phyloP scores from a whole-genome alignment of 1,284 basidiomycete genomes.

The Cryptococcus sp. region DNA sequence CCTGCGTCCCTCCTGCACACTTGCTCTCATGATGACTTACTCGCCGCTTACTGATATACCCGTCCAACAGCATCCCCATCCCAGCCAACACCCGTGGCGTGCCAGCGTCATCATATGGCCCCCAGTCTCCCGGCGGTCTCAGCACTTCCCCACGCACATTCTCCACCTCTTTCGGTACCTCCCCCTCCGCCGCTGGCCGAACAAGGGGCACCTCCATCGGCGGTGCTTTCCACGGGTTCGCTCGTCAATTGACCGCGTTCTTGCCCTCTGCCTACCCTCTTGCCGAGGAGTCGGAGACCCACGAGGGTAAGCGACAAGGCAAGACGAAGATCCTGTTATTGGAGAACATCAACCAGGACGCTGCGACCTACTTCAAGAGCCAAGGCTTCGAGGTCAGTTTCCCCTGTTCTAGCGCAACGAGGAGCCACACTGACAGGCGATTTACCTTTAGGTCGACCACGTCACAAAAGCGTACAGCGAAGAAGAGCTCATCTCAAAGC shows the following conservation, averaged over 20 bases:
- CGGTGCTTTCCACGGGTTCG: conserved; percentile 22
- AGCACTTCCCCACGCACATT: conserved; percentile 31
- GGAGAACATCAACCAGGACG: conserved; percentile 94
- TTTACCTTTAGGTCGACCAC: conserved; percentile 79
- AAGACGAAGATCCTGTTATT: conserved; percentile 68
- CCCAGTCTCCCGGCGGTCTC: conserved; percentile 28
- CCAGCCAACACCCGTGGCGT: conserved; percentile 51
- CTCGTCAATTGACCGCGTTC: conserved; percentile 51
- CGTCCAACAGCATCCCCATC: conserved; percentile 48
- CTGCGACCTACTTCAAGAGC: conserved; percentile 75
- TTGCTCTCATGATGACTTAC: neutral
- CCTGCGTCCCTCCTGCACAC: no score
- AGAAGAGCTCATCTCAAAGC: conserved; percentile 85
- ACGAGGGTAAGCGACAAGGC: conserved; percentile 37
- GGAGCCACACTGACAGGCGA: neutral
- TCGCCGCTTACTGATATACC: neutral
- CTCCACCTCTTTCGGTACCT: conserved; percentile 25
- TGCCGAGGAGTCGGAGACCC: conserved; percentile 28
- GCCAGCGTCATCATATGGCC: conserved; percentile 33
- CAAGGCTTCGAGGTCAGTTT: conserved; percentile 70
- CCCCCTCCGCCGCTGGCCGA: conserved; percentile 26
- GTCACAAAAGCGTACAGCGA: conserved; percentile 83
- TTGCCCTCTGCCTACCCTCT: conserved; percentile 47
- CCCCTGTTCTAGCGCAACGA: neutral
- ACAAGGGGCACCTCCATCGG: conserved; percentile 19